phyloP scores from a whole-genome alignment of 805 yeast species.

The Brettanomyces custersianus region DNA sequence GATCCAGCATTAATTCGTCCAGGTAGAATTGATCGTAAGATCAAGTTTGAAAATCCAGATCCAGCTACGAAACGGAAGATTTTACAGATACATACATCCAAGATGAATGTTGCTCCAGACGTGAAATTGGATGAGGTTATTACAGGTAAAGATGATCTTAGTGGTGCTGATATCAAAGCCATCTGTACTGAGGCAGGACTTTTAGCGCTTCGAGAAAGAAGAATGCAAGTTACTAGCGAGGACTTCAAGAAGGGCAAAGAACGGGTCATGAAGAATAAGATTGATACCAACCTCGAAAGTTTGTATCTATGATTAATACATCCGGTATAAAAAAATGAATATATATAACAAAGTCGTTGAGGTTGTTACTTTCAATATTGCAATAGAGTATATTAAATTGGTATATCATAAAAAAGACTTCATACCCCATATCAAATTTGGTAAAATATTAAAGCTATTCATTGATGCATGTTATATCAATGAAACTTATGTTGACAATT shows the following conservation, averaged over 20 bases:
- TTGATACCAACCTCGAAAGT: constrained; percentile 93
- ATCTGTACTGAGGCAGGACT: constrained; percentile 96
- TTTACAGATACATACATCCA: constrained; percentile 82
- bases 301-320: constrained; percentile 63
- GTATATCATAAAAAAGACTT: no score
- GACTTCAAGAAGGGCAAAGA: constrained; percentile 93
- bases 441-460: no score
- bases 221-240: constrained; percentile 94
- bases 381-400: no score
- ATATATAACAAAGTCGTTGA: no score
- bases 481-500: no score
- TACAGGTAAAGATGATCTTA: constrained; percentile 83
- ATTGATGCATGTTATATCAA: no score
- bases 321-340: no score
- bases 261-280: constrained; percentile 90
- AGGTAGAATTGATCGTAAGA: constrained; percentile 94
- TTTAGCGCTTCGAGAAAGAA: constrained; percentile 88
- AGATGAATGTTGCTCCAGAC: constrained; percentile 84
- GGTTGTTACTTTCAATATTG: background rate
- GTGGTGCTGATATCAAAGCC: constrained; percentile 97
- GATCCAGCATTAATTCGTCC: constrained; percentile 97
- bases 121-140: constrained; percentile 86
- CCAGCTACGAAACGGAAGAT: constrained; percentile 89
- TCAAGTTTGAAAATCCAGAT: constrained; percentile 93
- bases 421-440: no score